Base-by-base conservation (phyloP, 78 protist genomes). In the Pelomyxa schiedti region DNA sequence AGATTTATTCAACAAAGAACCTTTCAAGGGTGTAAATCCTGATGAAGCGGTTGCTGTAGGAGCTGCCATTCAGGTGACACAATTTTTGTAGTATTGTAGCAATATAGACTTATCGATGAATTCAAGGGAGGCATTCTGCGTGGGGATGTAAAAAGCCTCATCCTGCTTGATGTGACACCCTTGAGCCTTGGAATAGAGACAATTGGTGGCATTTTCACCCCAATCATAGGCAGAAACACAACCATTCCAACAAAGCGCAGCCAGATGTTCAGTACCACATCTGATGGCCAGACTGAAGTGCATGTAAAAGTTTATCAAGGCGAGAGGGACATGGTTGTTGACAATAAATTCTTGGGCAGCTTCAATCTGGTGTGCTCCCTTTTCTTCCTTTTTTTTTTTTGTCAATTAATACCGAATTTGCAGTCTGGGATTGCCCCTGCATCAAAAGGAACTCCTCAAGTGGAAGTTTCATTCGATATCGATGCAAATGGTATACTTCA, bases 11-110 rank as follows among this genome's bases (percentile, higher is more conserved):
- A 82, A 86, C 7, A 77, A 82, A 65, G 88, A 89, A 47, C 97
- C 99, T 39, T 85, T 77, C 92, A 88, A 88, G 88, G 94, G 95
- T 16, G 98, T 98, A 74, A 97, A 98, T 84, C 99, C 99, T 24
- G 99, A 98, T 77, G 99, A 97, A 80, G 99, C 92, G 30, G 99
- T 98, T 29, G 99, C 99, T 2, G 79, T 88, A 40, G 99, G 99
- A 32, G 99, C 99, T 37, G 99, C 99, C 80, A 93, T 98, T 76
- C 98, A 95, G 89, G n/a, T n/a, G n/a, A n/a, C n/a, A n/a, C n/a
- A n/a, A n/a, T n/a, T n/a, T n/a, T n/a, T n/a, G n/a, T n/a, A n/a
- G n/a, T n/a, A n/a, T n/a, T n/a, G n/a, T n/a, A n/a, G n/a, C n/a
- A n/a, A n/a, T n/a, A n/a, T n/a, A n/a, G n/a, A n/a, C n/a, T n/a